A percentile compares a stretch with the other conserved stretches of the same genome.
These are phyloP conservation scores for Cutaneotrichosporon dermatis DNA, from an alignment of 1,284 basidiomycete species.

Conservation along the genomic window DNA sequence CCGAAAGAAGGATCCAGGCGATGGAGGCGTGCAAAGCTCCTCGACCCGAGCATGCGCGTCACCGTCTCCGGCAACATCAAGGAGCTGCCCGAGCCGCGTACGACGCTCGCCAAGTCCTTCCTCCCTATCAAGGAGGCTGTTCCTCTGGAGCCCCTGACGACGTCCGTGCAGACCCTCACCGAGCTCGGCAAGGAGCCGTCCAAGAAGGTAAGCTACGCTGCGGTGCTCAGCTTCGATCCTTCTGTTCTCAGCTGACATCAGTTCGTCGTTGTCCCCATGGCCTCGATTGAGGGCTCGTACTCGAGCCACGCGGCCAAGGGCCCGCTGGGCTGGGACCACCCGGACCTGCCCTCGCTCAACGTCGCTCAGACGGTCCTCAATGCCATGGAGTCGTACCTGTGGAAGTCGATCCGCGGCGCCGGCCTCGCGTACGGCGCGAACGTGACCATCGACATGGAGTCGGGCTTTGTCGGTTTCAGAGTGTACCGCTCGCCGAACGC, in stretches of 20 bases:
- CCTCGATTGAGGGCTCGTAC: conserved; percentile 92
- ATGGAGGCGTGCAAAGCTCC: conserved; percentile 68
- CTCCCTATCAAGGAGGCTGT: conserved; percentile 54
- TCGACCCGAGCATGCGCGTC: conserved; percentile 74
- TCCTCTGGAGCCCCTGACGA: conserved; percentile 63
- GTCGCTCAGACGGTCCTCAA: conserved; percentile 86
- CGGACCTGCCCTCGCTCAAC: conserved; percentile 76
- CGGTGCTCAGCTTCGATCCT: no score
- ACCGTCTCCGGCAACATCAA: conserved; percentile 83
- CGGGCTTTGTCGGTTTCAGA: conserved; percentile 73
- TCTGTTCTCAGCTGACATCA: conserved; percentile 38
- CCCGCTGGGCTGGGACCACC: conserved; percentile 69
- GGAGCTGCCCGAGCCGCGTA: conserved; percentile 64
- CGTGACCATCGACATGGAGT: conserved; percentile 72
- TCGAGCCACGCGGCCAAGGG: conserved; percentile 75
- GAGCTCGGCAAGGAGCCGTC: conserved; percentile 67
- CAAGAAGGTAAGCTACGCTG: conserved; percentile 59
- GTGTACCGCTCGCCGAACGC: conserved; percentile 85
- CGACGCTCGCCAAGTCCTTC: conserved; percentile 67
- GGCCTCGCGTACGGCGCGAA: conserved; percentile 91
- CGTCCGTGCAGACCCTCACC: conserved; percentile 68
- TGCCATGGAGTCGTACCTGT: conserved; percentile 90
- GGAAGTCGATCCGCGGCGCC: conserved; percentile 85
- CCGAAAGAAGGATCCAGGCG: conserved; percentile 64
- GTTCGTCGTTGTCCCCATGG: conserved; percentile 80